These are phyloP conservation scores for Globisporangium megalacanthum DNA, from an alignment of 352 stramenopile genomes.

Conservation along the genomic window DNA sequence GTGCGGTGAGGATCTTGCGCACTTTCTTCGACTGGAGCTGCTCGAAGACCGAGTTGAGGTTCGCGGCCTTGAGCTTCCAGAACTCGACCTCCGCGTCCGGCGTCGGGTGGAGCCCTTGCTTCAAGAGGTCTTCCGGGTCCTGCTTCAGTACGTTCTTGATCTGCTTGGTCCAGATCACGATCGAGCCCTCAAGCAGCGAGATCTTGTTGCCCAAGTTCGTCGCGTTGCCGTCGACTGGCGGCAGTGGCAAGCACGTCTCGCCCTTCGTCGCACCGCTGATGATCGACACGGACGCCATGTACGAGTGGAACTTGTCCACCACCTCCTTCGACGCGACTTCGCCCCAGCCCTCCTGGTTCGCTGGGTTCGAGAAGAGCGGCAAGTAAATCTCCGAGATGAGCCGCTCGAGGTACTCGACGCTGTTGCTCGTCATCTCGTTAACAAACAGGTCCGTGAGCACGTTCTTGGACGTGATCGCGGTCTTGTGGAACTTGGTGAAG, in stretches of 20 bases:
- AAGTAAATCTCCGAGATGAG: slow-evolving; percentile 94
- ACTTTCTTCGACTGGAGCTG: slow-evolving; percentile 93
- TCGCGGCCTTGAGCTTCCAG: slow-evolving; percentile 96
- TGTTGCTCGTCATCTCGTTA: slow-evolving; percentile 83
- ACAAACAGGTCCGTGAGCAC: slow-evolving; percentile 85
- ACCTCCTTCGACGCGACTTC: slow-evolving; percentile 96
- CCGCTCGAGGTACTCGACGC: slow-evolving; percentile 94
- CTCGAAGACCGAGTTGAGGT: slow-evolving; percentile 95
- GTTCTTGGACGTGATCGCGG: slow-evolving; percentile 72
- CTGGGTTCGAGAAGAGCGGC: slow-evolving; percentile 93
- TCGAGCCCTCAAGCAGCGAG: slow-evolving; percentile 95
- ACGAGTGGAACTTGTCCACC: slow-evolving; percentile 96
- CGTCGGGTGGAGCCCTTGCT: slow-evolving; percentile 95
- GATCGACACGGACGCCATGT: slow-evolving; percentile 95
- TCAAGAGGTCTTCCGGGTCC: slow-evolving; percentile 95
- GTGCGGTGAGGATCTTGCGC: slow-evolving; percentile 90
- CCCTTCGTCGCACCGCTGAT: slow-evolving; percentile 96
- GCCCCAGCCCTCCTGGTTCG: slow-evolving; percentile 95
- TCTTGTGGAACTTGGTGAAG: slow-evolving; percentile 90
- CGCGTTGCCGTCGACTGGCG: slow-evolving; percentile 84
- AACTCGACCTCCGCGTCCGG: slow-evolving; percentile 97
- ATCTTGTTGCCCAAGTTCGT: slow-evolving; percentile 90
- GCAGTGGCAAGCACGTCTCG: slow-evolving; percentile 95
- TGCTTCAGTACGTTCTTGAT: slow-evolving; percentile 99
- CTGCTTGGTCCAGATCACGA: slow-evolving; percentile 99